Percentiles rank a stretch among this genome's conserved stretches.
Evolutionary conservation across 176 grass and related monocot species (phyloP).

Genomic region (Areca catechu): DNA sequence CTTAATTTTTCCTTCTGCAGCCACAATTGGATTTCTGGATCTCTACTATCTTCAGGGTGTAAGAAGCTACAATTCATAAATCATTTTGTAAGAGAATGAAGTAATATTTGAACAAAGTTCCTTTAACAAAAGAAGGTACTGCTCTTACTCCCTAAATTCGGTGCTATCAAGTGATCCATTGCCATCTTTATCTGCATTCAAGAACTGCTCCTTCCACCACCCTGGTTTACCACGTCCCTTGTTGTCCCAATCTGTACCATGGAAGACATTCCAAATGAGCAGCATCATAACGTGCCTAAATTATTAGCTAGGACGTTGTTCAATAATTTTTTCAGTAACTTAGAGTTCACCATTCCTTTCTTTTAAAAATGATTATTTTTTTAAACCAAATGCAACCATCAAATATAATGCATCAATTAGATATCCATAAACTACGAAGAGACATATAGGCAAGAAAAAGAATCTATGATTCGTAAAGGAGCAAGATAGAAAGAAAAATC

Average conservation of each 20-base stretch:
- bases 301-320: too few species aligned
- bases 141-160: slow-evolving; percentile 29
- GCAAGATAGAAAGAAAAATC: neutral
- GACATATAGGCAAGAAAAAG: too few species aligned
- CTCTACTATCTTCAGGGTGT: slow-evolving; percentile 30
- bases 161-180: slow-evolving; percentile 15
- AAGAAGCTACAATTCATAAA: slow-evolving; percentile 21
- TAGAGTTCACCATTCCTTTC: too few species aligned
- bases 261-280: too few species aligned
- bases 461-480: too few species aligned
- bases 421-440: too few species aligned
- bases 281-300: too few species aligned
- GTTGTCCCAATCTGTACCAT: slow-evolving; percentile 25
- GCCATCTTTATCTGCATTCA: slow-evolving; percentile 24
- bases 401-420: too few species aligned
- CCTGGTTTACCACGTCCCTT: slow-evolving; percentile 11
- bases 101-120: neutral
- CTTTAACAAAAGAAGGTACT: neutral
- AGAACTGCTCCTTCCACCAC: slow-evolving; percentile 33
- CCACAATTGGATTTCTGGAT: slow-evolving; percentile 24
- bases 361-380: too few species aligned
- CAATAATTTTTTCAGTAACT: too few species aligned
- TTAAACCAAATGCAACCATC: too few species aligned
- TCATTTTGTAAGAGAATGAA: neutral
- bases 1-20: slow-evolving; percentile 35